Evolutionary conservation across 2,329 filamentous ascomycete species (phyloP), one percentile per base, ranked within the genome.

Genomic region (Trichoderma endophyticum): DNA sequence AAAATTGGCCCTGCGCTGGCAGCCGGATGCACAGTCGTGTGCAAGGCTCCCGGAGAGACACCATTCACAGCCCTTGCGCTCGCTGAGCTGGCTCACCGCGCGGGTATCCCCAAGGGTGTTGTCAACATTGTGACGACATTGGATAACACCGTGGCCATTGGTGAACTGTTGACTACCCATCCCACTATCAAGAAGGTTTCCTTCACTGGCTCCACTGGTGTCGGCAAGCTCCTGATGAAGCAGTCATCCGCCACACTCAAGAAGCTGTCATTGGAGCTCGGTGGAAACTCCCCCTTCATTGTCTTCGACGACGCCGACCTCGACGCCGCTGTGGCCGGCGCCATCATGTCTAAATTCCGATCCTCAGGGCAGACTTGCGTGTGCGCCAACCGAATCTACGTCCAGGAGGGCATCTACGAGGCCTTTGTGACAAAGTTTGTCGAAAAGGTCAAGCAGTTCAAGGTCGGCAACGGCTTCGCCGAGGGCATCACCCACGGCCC

Each of bases 281-380:
- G 95, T 70, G 96, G 95, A 62, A 98, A 98, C 80, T 93, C 95
- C 0, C 95, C 95, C 1, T 97, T 98, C 80, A 98, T 98, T 75
- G 94, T 98, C 39, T 98, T 98, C 79, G 94, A 98, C 78, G 95
- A 98, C 78, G 93, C 95, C 24, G 93, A 98, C 79, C 84, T 98
- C 24, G 95, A 98, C 72, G 84, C 86, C 5, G 96, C 96, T 3
- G 94, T 98, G 1, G 84, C 89, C 0, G 95, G 95, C 30, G 94
- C 94, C 62, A 88, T 98, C 69, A 85, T 91, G 28, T 95, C 90
- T 78, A 99, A 98, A 82, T 98, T 98, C 89, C 92, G 96, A 70
- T 94, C 92, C 48, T 97, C 93, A 0, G 96, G 96, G 43, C 96
- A 99, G 86, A 98, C 96, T 0, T 99, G 96, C 81, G 95, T 98